Percentiles rank a stretch among this genome's conserved stretches.
Evolutionary conservation across 192 early-diverging fungal species (phyloP).

Genomic region (Rhizoclosmatium globosum): DNA sequence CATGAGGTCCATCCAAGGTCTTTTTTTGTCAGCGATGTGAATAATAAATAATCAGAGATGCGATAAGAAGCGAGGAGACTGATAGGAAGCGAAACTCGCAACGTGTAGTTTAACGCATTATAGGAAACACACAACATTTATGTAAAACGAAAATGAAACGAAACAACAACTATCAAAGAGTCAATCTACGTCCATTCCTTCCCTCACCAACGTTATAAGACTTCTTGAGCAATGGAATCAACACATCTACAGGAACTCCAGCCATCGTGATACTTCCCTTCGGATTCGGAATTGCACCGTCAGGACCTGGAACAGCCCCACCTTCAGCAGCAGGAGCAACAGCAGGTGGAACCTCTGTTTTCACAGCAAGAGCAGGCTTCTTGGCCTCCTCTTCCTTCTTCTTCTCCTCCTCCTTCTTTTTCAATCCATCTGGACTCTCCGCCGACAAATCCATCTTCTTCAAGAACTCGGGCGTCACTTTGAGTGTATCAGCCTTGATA

Average conservation of each 20-base stretch:
- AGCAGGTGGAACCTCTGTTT: not conserved
- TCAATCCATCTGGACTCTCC: conserved; percentile 26
- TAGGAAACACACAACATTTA: too few species aligned
- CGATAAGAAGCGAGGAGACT: too few species aligned
- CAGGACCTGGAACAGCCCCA: not conserved
- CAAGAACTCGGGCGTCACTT: conserved; percentile 61
- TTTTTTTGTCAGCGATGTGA: too few species aligned
- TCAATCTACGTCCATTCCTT: conserved; percentile 35
- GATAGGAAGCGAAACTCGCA: too few species aligned
- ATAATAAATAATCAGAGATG: too few species aligned
- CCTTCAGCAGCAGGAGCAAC: not conserved
- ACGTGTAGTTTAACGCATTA: too few species aligned
- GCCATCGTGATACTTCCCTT: conserved; percentile 51
- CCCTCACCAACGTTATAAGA: conserved; percentile 32
- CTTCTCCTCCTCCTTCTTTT: conserved; percentile 14
- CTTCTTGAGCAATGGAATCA: conserved; percentile 54
- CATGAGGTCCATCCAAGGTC: too few species aligned
- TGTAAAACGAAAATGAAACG: not conserved
- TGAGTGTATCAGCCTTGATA: conserved; percentile 55
- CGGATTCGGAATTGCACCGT: conserved; percentile 34
- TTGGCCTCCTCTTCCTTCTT: conserved; percentile 1
- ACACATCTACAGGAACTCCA: conserved; percentile 54
- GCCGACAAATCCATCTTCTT: conserved; percentile 45
- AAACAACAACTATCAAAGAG: conserved; percentile 24
- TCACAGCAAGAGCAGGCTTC: not conserved